Conservation (phyloP, 352 stramenopile species). For the Phytophthora pistaciae region DNA sequence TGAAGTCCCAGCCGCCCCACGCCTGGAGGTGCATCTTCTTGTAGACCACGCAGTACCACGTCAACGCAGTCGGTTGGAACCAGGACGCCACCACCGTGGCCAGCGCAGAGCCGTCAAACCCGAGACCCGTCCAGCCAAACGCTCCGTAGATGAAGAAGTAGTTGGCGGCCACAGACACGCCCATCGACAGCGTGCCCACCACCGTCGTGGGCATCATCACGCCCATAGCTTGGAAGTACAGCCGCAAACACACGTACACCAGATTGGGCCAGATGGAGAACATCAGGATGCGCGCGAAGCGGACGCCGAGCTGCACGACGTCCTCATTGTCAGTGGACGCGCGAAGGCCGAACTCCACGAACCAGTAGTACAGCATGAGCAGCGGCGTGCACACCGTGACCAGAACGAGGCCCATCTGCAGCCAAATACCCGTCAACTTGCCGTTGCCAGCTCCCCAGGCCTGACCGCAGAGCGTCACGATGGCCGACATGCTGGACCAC, state of each 20-base stretch:
- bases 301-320: conserved; percentile 32
- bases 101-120: conserved; percentile 32
- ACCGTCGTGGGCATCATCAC: conserved; percentile 43
- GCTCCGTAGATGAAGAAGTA: conserved; percentile 40
- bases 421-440: conserved; percentile 68
- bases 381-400: conserved; percentile 30
- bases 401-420: conserved; percentile 66
- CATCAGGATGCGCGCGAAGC: conserved; percentile 38
- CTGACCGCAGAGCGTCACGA: conserved; percentile 81
- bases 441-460: conserved; percentile 71
- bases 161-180: conserved; percentile 30
- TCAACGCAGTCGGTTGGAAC: conserved; percentile 30
- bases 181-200: conserved; percentile 33
- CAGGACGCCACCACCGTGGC: conserved; percentile 34
- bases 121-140: conserved; percentile 26
- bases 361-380: conserved; percentile 44
- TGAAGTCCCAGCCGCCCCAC: conserved; percentile 34
- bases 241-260: conserved; percentile 32
- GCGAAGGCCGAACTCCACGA: conserved; percentile 30
- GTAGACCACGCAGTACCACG: conserved; percentile 40
- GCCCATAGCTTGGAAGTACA: conserved; percentile 42
- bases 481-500: conserved; percentile 70
- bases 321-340: conserved; percentile 31
- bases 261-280: conserved; percentile 42
- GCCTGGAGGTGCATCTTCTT: conserved; percentile 37